These are phyloP conservation scores for Aphanomyces euteiches DNA, from an alignment of 352 stramenopile species.

Conservation along the genomic window DNA sequence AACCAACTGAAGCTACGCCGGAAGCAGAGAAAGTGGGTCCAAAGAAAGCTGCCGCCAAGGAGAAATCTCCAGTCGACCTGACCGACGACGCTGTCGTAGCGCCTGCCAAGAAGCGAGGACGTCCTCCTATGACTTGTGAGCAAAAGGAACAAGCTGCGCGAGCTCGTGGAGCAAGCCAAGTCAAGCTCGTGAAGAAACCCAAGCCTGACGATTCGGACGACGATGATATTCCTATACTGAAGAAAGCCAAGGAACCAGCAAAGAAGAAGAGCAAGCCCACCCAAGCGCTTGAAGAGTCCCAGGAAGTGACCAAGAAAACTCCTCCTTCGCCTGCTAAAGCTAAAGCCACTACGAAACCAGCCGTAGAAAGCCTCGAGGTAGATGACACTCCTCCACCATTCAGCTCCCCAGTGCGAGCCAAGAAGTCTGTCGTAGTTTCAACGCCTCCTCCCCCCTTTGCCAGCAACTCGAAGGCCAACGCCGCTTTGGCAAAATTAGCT, in stretches of 20 bases:
- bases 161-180: background rate
- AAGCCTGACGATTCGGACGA: constrained; percentile 7
- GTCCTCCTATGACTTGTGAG: constrained; percentile 12
- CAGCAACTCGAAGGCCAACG: background rate
- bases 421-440: background rate
- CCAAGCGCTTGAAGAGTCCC: background rate
- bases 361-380: background rate
- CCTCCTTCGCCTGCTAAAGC: background rate
- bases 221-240: too few relatives aligned
- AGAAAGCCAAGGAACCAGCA: constrained; percentile 7
- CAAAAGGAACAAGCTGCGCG: constrained; percentile 7
- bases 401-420: background rate
- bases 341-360: background rate
- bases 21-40: background rate
- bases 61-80: constrained; percentile 19
- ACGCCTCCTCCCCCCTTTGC: background rate
- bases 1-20: background rate
- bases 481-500: background rate
- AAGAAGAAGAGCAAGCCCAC: background rate
- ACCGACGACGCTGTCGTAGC: constrained; percentile 26
- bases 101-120: constrained; percentile 32
- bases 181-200: constrained; percentile 21
- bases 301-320: background rate
- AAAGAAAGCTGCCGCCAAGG: constrained; percentile 27
- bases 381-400: background rate